phyloP scores from a whole-genome alignment of 2,329 filamentous ascomycete species.

The Corynespora cassiicola region DNA sequence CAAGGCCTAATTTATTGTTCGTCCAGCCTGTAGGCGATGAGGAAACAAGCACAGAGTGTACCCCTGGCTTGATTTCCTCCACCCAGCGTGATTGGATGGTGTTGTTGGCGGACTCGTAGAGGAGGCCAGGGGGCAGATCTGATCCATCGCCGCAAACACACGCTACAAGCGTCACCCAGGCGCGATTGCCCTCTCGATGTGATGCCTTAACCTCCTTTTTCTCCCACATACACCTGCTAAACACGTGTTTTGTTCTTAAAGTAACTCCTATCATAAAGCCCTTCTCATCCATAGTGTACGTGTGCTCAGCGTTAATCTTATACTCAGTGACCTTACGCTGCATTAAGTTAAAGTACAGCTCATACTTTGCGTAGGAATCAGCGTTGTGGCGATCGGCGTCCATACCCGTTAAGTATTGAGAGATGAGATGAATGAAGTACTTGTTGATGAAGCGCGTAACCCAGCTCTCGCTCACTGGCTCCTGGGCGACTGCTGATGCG shows the following conservation, averaged over 20 bases:
- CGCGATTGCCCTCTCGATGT: background rate
- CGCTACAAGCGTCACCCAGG: background rate
- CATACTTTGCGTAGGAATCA: constrained; percentile 15
- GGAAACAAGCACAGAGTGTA: constrained; percentile 3
- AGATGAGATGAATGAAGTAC: constrained; percentile 8
- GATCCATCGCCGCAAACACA: background rate
- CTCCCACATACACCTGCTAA: background rate
- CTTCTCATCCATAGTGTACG: background rate
- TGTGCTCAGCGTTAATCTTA: background rate
- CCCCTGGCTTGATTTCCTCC: background rate
- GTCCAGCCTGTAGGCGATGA: constrained; percentile 4
- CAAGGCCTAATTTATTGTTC: constrained; percentile 1
- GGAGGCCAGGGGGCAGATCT: background rate
- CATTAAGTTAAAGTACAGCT: constrained; percentile 14
- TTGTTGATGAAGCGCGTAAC: constrained; percentile 16
- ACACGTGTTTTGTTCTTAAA: background rate
- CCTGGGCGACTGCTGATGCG: background rate
- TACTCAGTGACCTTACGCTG: constrained; percentile 3
- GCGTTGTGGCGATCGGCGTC: constrained; percentile 12
- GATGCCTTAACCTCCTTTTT: background rate
- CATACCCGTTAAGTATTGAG: constrained; percentile 7
- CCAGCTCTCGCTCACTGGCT: constrained; percentile 14
- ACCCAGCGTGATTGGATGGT: constrained; percentile 7
- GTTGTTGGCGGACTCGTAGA: background rate
- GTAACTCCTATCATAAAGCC: too few relatives aligned